Evolutionary conservation across 192 early-diverging fungal species (phyloP), one percentile per base, ranked within the genome.

Genomic region (Linnemannia exigua): DNA sequence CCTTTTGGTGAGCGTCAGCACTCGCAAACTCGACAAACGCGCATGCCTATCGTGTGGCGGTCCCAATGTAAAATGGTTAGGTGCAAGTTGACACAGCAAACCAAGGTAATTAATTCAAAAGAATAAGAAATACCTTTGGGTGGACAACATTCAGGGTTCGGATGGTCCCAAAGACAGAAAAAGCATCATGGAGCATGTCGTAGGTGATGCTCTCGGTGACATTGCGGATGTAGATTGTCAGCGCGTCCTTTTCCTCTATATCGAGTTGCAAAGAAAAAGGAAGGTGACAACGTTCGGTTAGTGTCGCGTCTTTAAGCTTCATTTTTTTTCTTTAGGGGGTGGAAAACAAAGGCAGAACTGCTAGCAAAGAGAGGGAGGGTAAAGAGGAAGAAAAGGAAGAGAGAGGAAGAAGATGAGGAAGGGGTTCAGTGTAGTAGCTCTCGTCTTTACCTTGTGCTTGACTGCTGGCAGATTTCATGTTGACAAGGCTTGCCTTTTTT

Each of bases 21-120:
- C 66, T 80, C 8, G 63, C 63, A 50, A 88, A 88, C 37, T 89
- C 89, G 25, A 89, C 74, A 50, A 87, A 89, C 2, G 89, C 89
- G 44, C 76, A 81, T n/a, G 78, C 84, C 72, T 75, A 63, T 63
- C 9, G 28, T 15, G 25, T 15, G 36, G 48, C 25, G 31, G 63
- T 33, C 35, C 20, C 37, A 12, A 63, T 63, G 28, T 12, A 31
- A 8, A 3, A 25, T 63, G 37, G 35, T 75, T 22, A 67, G 33
- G 2, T 48, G 41, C 41, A 6, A 44, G 41, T 44, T 44, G 41
- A 44, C 9, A 44, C 9, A 44, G 41, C 5, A 6, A 44, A 44
- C 41, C 19, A 41, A 33, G n/a, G n/a, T n/a, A n/a, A n/a, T n/a
- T n/a, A n/a, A n/a, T n/a, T n/a, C n/a, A n/a, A n/a, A n/a, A n/a